Evolutionary conservation across 2,329 filamentous ascomycete genomes (phyloP), one percentile per base, ranked within the genome.

Genomic region (Dactylonectria estremocensis): DNA sequence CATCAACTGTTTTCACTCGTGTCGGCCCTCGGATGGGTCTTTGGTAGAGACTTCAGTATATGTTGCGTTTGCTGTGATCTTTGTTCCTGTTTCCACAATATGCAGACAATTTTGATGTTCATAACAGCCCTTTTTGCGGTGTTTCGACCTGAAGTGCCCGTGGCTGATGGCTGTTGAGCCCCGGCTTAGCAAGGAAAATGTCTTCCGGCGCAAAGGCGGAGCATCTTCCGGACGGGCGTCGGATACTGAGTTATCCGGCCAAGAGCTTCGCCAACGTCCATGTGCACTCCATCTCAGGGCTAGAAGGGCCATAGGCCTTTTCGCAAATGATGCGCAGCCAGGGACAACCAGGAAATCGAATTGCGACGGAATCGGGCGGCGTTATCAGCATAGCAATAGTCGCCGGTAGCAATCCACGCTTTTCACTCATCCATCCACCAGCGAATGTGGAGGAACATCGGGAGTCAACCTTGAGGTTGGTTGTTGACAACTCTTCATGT

Each of bases 101-200:
- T 22, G 1, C 40, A 7, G 16, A n/a, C 16, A 16, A 28, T 28
- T 22, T 5, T 13, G 10, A 14, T 53, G n/a, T 10, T 20, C 10
- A 28, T 2, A 11, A 37, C 10, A 9, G n/a, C n/a, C n/a, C 11
- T 53, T 33, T 37, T 13, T 31, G 10, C n/a, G n/a, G 5, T 10
- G 5, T 35, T 16, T 11, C 18, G 8, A 10, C 2, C 20, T 9
- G 18, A n/a, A 4, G 28, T 8, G 18, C 31, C 4, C 10, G 18
- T 53, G 7, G 28, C 8, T n/a, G 40, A 43, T 5, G 49, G 49
- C 31, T 11, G 49, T 3, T 33, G 28, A 16, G 28, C 16, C 49
- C 50, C 50, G 28, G 50, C 31, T 53, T 16, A 16, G n/a, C 43
- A 35, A 58, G 55, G 24, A 58, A 48, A 58, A 58, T 43, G 43